Evolutionary conservation across 306 rosid genomes (phyloP), one percentile per base, ranked within the genome.

Genomic region (Prosopis cineraria): DNA sequence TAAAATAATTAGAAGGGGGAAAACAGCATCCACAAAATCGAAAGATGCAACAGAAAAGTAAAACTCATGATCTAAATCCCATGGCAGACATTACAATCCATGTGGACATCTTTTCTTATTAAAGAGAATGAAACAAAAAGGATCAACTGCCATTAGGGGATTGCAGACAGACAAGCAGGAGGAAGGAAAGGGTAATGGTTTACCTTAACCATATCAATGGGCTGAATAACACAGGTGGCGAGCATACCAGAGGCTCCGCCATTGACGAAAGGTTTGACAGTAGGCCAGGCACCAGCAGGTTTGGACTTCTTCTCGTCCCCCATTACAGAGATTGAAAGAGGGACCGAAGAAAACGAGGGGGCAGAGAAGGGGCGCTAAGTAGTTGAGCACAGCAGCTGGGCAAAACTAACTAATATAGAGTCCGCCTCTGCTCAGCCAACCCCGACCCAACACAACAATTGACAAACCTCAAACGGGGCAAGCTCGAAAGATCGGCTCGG

Each of bases 231-330:
- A 76, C 98, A 93, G 36, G 99, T 96, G 19, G 99, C 98, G 67
- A 96, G 99, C 99, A 96, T 93, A 59, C 99, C 99, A 37, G 99
- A 93, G 56, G 87, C 65, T 36, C 99, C 99, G 11, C 99, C 99
- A 89, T 96, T 96, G 79, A 91, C 84, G 78, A 96, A 96, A 40
- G 99, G 99, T 83, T 96, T 96, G 63, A 93, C 75, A 34, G 98
- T 78, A 20, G 96, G 84, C 99, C 98, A 96, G 2, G 90, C 89
- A 40, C 93, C 94, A 13, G 30, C 62, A 56, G 96, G 71, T 70
- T 85, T 84, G 70, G 88, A 64, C 84, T 93, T 96, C 87, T 88
- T 90, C 89, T 88, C 93, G 81, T 96, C 99, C 78, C 91, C 98
- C 99, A 96, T 96, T 67, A 63, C 27, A 78, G 67, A 80, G 82